Evolutionary conservation across 2,329 filamentous ascomycete genomes (phyloP).

Genomic region (Ophiocordyceps robertsii): DNA sequence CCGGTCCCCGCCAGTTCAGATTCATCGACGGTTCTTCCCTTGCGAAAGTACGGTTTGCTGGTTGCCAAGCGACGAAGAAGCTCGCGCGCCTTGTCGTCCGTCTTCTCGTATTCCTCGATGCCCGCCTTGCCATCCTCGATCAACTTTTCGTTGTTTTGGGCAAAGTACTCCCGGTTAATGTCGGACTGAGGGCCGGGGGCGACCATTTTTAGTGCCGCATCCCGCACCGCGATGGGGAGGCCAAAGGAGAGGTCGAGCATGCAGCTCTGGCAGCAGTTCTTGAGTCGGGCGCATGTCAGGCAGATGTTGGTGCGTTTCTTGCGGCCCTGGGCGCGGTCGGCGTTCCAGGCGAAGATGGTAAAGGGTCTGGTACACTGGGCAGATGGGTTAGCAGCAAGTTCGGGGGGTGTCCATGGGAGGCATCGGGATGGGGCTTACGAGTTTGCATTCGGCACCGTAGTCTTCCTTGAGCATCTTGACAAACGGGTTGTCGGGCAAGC

Average conservation of each 20-base stretch:
- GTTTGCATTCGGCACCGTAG: conserved; percentile 74
- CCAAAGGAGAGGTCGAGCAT: conserved; percentile 97
- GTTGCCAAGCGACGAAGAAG: conserved; percentile 71
- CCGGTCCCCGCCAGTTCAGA: conserved; percentile 20
- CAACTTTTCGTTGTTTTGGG: conserved; percentile 90
- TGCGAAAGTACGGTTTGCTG: conserved; percentile 91
- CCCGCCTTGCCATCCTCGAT: conserved; percentile 83
- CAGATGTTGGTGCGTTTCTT: conserved; percentile 94
- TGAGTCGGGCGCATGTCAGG: conserved; percentile 87
- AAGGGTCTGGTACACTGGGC: conserved; percentile 75
- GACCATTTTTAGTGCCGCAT: conserved; percentile 96
- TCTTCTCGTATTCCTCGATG: conserved; percentile 87
- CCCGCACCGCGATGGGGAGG: conserved; percentile 83
- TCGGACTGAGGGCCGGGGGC: conserved; percentile 83
- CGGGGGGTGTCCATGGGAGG: background rate
- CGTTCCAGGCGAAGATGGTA: conserved; percentile 90
- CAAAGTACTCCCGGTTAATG: conserved; percentile 94
- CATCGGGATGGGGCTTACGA: conserved; percentile 22
- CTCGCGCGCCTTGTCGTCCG: conserved; percentile 91
- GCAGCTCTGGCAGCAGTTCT: conserved; percentile 98
- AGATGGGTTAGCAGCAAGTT: background rate
- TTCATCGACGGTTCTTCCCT: conserved; percentile 63
- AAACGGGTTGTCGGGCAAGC: conserved; percentile 90
- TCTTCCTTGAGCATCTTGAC: conserved; percentile 99
- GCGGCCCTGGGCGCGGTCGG: conserved; percentile 72